Base-by-base conservation (phyloP, 2,329 filamentous ascomycete genomes). In the Ascochyta pisi region DNA sequence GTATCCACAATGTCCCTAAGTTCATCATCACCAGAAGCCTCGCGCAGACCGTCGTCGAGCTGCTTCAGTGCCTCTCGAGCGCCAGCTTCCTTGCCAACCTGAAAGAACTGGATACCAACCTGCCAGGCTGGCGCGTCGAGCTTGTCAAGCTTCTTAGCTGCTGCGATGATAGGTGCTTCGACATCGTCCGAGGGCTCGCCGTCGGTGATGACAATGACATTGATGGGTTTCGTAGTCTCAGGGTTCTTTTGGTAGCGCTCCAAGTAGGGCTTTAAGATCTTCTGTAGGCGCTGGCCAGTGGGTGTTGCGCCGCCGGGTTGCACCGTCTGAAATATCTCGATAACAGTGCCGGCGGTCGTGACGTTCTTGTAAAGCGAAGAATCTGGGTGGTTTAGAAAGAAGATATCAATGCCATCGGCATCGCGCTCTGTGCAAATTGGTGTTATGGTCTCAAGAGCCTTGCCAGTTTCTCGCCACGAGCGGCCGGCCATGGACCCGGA, bases 41-140 rank as follows among this genome's bases (percentile, higher is more conserved):
- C 80, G 2, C 76, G 79, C 33, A 95, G 77, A 3, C 84, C 83
- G 72, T 97, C 90, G 70, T 98, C 94, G 7, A 98, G 81, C 42
- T 87, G 82, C 64, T 84, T 79, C 35, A 98, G 80, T 51, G 89
- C 86, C 62, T 81, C 76, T 1, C 82, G 81, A 0, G 93, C 94
- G 0, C 76, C 79, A 0, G 77, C 70, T 64, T 96, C 91, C 45
- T 84, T 82, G 53, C 95, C 94, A 40, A 98, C 90, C 77, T 97
- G 94, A 81, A 98, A 96, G 79, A 98, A 98, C 74, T 98, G 94
- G 53, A 98, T 86, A 31, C 94, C 94, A 8, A 97, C 81, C 78
- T 98, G 95, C 81, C 90, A 90, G 0, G 87, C 83, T 4, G 89
- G 86, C 0, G 92, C 92, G 8, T 87, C 82, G 7, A 89, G 73